Evolutionary conservation across 345 rosid genomes (phyloP), one percentile per base, ranked within the genome.

Genomic region (Eucalyptus cladocalyx): DNA sequence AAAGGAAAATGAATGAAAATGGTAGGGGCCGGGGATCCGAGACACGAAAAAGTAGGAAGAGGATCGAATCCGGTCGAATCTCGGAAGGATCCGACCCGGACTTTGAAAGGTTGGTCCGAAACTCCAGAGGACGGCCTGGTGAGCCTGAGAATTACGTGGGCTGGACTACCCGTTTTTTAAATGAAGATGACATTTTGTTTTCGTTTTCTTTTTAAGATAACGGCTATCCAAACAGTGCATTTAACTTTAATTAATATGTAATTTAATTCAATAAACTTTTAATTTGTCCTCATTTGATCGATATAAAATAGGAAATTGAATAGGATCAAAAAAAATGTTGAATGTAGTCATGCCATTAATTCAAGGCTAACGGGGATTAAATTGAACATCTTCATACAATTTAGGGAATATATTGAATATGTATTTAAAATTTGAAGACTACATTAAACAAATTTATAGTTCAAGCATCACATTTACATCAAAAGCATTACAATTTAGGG

Each of bases 211-310:
- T 51, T 51, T 7, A 18, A 21, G 53, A 0, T 17, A 51, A 15
- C 3, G 53, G 1, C 6, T n/a, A n/a, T n/a, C 7, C 3, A 50
- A 15, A 50, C 0, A 14, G 16, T 14, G 5, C 51, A 0, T 0
- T 2, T 1, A 51, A 51, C 54, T 51, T 51, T 0, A 18, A 3
- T 51, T 51, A 51, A 51, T 7, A 51, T 51, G 0, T 0, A 51
- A 51, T 18, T 51, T 51, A 51, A 1, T 51, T 0, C 0, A 51
- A 51, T 18, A 18, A 51, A 51, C 0, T 7, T 18, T 51, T 18
- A 51, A 51, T 18, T 51, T 51, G 0, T 18, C 56, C 23, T n/a
- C n/a, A n/a, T n/a, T n/a, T n/a, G n/a, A n/a, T n/a, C n/a, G n/a
- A n/a, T n/a, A n/a, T n/a, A n/a, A n/a, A n/a, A n/a, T n/a, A n/a